These are phyloP conservation scores for Kalmanozyma brasiliensis DNA, from an alignment of 1,284 basidiomycete genomes.

Conservation along the genomic window DNA sequence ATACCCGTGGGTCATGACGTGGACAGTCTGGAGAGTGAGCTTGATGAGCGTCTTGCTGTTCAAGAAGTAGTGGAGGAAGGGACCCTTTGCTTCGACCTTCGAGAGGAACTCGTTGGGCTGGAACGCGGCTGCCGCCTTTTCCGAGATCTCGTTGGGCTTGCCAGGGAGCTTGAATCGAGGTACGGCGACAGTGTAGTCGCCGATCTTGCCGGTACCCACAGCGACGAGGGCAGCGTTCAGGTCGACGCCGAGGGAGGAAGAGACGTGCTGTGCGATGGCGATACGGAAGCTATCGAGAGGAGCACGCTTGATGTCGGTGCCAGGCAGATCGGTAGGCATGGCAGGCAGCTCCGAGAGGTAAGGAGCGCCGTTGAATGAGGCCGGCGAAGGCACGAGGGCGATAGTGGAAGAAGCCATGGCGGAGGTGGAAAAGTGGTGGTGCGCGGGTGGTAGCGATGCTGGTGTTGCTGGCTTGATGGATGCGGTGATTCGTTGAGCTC, in stretches of 20 bases:
- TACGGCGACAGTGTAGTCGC: slow-evolving; percentile 90
- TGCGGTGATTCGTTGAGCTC: slow-evolving; percentile 8
- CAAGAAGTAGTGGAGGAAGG: slow-evolving; percentile 62
- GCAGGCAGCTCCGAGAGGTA: slow-evolving; percentile 62
- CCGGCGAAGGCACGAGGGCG: slow-evolving; percentile 49
- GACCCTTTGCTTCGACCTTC: slow-evolving; percentile 53
- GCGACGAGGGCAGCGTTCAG: slow-evolving; percentile 78
- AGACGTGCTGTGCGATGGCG: slow-evolving; percentile 81
- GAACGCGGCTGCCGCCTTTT: slow-evolving; percentile 76
- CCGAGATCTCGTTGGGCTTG: slow-evolving; percentile 82
- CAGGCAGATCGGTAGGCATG: slow-evolving; percentile 54
- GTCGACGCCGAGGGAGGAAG: slow-evolving; percentile 74
- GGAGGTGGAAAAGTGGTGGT: slow-evolving; percentile 28
- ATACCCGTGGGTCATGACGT: slow-evolving; percentile 75
- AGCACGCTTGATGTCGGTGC: slow-evolving; percentile 76
- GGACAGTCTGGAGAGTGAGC: slow-evolving; percentile 83
- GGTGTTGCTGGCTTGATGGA: not conserved
- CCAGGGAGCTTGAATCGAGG: slow-evolving; percentile 88
- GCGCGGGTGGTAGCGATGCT: not conserved
- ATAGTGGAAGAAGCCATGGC: slow-evolving; percentile 39
- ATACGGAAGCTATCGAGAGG: slow-evolving; percentile 85
- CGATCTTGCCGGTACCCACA: slow-evolving; percentile 86
- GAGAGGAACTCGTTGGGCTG: slow-evolving; percentile 60
- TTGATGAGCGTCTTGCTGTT: slow-evolving; percentile 75
- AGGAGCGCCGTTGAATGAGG: slow-evolving; percentile 70